Conservation (phyloP, 169 alveolate species). For the Toxoplasma gondii region DNA sequence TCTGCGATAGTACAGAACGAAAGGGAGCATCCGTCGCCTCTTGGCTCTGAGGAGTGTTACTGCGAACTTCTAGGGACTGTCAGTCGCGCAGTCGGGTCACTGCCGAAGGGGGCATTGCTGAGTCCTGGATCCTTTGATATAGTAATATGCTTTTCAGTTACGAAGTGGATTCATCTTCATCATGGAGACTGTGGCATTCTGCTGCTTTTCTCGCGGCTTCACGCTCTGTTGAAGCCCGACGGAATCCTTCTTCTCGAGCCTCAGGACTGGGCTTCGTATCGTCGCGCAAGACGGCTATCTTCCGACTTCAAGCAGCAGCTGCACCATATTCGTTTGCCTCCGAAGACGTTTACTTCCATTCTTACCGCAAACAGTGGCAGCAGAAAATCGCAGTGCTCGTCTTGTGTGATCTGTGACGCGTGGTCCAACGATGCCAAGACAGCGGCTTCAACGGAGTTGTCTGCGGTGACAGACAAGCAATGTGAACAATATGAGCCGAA, state of each 20-base stretch:
- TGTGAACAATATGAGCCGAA: no score
- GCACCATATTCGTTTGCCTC: not conserved
- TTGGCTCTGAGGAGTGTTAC: not conserved
- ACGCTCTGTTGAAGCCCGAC: constrained; percentile 19
- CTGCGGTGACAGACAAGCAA: no score
- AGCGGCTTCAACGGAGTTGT: not conserved
- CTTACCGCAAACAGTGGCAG: not conserved
- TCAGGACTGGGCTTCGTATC: constrained; percentile 39
- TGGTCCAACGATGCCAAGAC: not conserved
- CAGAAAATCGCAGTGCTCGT: not conserved
- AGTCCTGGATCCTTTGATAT: not conserved
- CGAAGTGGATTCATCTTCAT: constrained; percentile 50
- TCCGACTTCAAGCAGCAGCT: constrained; percentile 18
- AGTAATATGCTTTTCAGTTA: not conserved
- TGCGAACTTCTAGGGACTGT: not conserved
- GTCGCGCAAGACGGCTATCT: constrained; percentile 7
- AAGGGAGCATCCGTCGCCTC: not conserved
- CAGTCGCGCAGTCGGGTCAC: not conserved
- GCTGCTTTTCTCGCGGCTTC: constrained; percentile 13
- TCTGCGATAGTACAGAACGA: not conserved
- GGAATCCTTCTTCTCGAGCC: constrained; percentile 45
- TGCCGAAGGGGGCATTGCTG: not conserved
- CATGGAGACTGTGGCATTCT: constrained; percentile 29
- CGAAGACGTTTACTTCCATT: not conserved
- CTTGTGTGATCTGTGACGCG: not conserved